Base-by-base conservation (phyloP, 2,329 filamentous ascomycete genomes). In the Nigrospora osmanthi region DNA sequence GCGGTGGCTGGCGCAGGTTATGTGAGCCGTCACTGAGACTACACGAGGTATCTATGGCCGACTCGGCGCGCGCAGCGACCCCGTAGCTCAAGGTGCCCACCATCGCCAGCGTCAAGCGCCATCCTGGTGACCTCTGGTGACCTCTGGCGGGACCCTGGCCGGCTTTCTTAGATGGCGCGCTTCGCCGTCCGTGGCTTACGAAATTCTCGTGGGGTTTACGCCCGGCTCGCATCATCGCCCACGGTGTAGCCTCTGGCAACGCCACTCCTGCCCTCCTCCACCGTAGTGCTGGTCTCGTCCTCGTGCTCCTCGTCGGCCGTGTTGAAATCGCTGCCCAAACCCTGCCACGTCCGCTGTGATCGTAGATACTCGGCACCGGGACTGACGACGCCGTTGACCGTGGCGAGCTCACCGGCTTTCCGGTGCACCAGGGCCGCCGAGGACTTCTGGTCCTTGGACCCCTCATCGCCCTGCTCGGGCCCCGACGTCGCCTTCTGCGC, bases 191-290 rank as follows among this genome's bases (percentile, higher is more conserved):
- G 23, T 6, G 23, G 23, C 23, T 28, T 28, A 28, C 23, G 23
- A 28, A 28, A 10, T 28, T 10, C 23, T 7, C 23, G 7, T 7
- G 23, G 23, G 23, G 10, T 7, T 28, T 28, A 28, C 23, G 23
- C 23, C 23, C 23, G 23, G 9, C 23, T 28, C 9, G 23, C 23
- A 28, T 70, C 71, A 16, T 81, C 78, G 9, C 86, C 87, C 43
- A 93, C 85, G 0, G 73, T 80, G 68, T 98, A 98, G 0, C 91
- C 93, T 56, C 87, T 81, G 32, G 93, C 93, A 46, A 97, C 81
- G 14, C 93, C 93, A 52, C 83, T 85, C 52, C 89, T 78, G 1
- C 93, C 93, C 65, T 96, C 83, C 59, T 95, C 89, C 46, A 98
- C 77, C 15, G 78, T 62, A 1, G 85, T 83, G 45, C 85, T 70